Evolutionary conservation across 1,139 yeast genomes (phyloP).

Genomic region (Candida tropicalis): DNA sequence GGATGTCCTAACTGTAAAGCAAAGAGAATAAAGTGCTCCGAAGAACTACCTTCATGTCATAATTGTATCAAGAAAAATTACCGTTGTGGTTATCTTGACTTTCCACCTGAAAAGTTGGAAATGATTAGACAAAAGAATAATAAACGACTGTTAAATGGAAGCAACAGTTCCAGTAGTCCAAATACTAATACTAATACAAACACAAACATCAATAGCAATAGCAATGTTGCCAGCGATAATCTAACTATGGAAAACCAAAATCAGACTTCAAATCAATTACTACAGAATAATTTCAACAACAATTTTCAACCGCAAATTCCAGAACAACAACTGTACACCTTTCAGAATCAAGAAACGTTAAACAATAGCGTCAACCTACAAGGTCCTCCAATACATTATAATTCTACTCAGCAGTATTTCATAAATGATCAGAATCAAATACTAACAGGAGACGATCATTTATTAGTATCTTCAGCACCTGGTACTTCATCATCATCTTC

Average conservation of each 20-base stretch:
- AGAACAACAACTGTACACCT: not conserved
- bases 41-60: constrained; percentile 45
- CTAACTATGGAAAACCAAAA: not conserved
- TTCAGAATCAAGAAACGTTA: not conserved
- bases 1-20: constrained; percentile 50
- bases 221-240: not conserved
- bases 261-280: not conserved
- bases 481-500: constrained; percentile 1
- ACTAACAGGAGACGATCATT: constrained; percentile 1
- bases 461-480: not conserved
- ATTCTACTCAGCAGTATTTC: not conserved
- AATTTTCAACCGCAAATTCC: not conserved
- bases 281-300: not conserved
- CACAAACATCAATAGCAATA: constrained; percentile 2
- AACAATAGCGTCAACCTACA: not conserved
- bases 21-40: constrained; percentile 47
- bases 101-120: constrained; percentile 40
- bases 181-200: not conserved
- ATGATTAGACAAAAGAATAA: constrained; percentile 37
- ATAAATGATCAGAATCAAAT: constrained; percentile 5
- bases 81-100: constrained; percentile 48
- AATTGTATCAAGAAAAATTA: constrained; percentile 42
- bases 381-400: not conserved
- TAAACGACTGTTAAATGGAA: constrained; percentile 18
- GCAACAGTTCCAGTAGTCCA: not conserved